Percentiles rank a stretch among this genome's conserved stretches.
phyloP scores from a whole-genome alignment of 352 stramenopile species.

The Phytophthora fragariaefolia region DNA sequence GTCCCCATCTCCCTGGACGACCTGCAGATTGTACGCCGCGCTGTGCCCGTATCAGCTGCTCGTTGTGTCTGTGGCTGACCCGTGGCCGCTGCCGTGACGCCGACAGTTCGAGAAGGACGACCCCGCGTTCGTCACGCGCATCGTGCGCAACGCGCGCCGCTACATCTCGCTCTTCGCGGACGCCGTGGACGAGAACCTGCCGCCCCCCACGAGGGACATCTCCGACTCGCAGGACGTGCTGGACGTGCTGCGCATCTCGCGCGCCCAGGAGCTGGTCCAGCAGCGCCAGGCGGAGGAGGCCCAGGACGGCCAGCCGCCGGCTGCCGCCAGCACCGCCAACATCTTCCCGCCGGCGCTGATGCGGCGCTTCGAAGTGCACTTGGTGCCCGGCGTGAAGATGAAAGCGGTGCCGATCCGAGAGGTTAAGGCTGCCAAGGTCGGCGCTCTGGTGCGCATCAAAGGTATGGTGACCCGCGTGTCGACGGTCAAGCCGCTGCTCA shows the following conservation, averaged over 20 bases:
- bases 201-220: slow-evolving; percentile 80
- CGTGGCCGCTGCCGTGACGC: slow-evolving; percentile 12
- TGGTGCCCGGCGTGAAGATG: slow-evolving; percentile 86
- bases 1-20: slow-evolving; percentile 85
- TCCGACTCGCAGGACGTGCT: slow-evolving; percentile 85
- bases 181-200: slow-evolving; percentile 89
- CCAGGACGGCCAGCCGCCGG: slow-evolving; percentile 37
- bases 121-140: slow-evolving; percentile 81
- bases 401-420: slow-evolving; percentile 93
- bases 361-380: slow-evolving; percentile 87
- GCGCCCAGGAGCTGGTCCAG: slow-evolving; percentile 75
- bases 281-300: slow-evolving; percentile 44
- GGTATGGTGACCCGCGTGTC: slow-evolving; percentile 99
- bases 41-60: not conserved
- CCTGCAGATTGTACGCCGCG: slow-evolving; percentile 67
- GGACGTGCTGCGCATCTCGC: slow-evolving; percentile 80
- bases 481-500: slow-evolving; percentile 97
- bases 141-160: slow-evolving; percentile 85
- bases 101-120: slow-evolving; percentile 78
- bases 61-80: slow-evolving; percentile 31
- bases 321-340: slow-evolving; percentile 47
- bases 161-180: slow-evolving; percentile 92
- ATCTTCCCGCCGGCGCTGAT: slow-evolving; percentile 94
- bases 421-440: slow-evolving; percentile 95
- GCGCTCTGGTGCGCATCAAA: slow-evolving; percentile 95